These are phyloP conservation scores for Epichloe aotearoae DNA, from an alignment of 2,329 filamentous ascomycete species.

Conservation along the genomic window DNA sequence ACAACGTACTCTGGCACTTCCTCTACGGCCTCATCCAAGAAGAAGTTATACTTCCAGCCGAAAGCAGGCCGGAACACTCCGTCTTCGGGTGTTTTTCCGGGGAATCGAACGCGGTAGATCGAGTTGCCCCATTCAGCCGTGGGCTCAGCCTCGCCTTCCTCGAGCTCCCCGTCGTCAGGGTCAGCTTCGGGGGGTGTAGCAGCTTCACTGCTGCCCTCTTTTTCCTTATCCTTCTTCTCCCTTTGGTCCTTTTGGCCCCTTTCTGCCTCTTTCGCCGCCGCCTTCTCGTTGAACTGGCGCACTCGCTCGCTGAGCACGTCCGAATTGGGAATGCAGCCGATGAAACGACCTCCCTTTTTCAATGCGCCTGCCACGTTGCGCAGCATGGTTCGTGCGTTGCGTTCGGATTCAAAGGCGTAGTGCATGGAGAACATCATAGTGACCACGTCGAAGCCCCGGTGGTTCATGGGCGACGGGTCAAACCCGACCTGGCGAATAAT, in stretches of 20 bases:
- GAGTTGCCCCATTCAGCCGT: conserved; percentile 82
- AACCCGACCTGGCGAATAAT: conserved; percentile 82
- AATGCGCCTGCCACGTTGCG: conserved; percentile 80
- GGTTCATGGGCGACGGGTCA: conserved; percentile 57
- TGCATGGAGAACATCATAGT: conserved; percentile 99
- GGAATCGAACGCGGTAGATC: conserved; percentile 85
- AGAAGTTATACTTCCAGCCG: conserved; percentile 97
- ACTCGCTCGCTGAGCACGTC: conserved; percentile 75
- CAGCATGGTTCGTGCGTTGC: conserved; percentile 83
- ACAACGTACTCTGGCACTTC: conserved; percentile 96
- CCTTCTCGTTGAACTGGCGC: conserved; percentile 54
- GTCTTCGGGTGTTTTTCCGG: conserved; percentile 66
- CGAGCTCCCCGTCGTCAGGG: conserved; percentile 30
- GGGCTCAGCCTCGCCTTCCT: conserved; percentile 49
- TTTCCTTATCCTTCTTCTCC: conserved; percentile 14
- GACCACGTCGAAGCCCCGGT: conserved; percentile 86
- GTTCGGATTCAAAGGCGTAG: conserved; percentile 90
- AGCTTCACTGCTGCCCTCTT: background rate
- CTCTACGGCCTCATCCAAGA: conserved; percentile 89
- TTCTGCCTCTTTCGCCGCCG: conserved; percentile 26
- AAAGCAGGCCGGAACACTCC: conserved; percentile 89
- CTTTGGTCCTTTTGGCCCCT: conserved; percentile 24
- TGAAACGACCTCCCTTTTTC: conserved; percentile 88
- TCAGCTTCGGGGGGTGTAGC: conserved; percentile 12
- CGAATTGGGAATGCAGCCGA: conserved; percentile 94